Percentiles rank a stretch among this genome's conserved stretches.
Evolutionary conservation across 2,329 filamentous ascomycete species (phyloP).

Genomic region (Fusarium falciforme): DNA sequence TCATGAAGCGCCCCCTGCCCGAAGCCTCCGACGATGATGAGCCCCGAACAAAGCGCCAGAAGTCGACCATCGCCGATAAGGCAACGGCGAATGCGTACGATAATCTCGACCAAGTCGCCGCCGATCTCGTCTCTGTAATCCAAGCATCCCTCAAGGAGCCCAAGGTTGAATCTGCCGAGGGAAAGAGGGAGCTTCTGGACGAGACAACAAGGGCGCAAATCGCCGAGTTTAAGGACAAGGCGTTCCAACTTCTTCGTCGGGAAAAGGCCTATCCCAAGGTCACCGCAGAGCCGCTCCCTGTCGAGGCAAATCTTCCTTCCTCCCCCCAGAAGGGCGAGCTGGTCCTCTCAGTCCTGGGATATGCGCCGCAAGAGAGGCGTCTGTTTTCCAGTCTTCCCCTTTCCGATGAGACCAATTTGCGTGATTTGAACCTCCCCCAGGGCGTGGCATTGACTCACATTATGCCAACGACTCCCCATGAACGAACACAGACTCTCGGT

Average conservation of each 20-base stretch:
- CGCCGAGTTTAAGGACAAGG: slow-evolving; percentile 69
- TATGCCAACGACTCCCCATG: slow-evolving; percentile 50
- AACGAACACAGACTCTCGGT: slow-evolving; percentile 73
- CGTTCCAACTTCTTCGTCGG: slow-evolving; percentile 71
- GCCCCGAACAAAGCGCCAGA: slow-evolving; percentile 70
- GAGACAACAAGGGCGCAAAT: slow-evolving; percentile 58
- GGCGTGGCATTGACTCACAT: slow-evolving; percentile 69
- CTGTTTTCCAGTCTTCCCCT: slow-evolving; percentile 84
- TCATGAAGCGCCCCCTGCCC: slow-evolving; percentile 66
- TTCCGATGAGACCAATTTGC: slow-evolving; percentile 46
- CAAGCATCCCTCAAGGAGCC: slow-evolving; percentile 62
- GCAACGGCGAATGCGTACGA: slow-evolving; percentile 63
- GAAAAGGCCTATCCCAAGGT: slow-evolving; percentile 65
- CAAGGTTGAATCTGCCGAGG: slow-evolving; percentile 48
- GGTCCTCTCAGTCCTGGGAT: slow-evolving; percentile 82
- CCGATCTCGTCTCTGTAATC: slow-evolving; percentile 64
- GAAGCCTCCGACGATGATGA: slow-evolving; percentile 58
- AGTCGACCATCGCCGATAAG: slow-evolving; percentile 68
- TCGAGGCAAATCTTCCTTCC: slow-evolving; percentile 53
- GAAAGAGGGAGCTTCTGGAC: slow-evolving; percentile 43
- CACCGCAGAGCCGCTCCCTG: slow-evolving; percentile 52
- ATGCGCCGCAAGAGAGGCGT: slow-evolving; percentile 78
- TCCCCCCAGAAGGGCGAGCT: slow-evolving; percentile 59
- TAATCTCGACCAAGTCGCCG: slow-evolving; percentile 73
- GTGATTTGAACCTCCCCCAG: slow-evolving; percentile 71